Base-by-base conservation (phyloP, 305 asterid species). In the Fraxinus latifolia region DNA sequence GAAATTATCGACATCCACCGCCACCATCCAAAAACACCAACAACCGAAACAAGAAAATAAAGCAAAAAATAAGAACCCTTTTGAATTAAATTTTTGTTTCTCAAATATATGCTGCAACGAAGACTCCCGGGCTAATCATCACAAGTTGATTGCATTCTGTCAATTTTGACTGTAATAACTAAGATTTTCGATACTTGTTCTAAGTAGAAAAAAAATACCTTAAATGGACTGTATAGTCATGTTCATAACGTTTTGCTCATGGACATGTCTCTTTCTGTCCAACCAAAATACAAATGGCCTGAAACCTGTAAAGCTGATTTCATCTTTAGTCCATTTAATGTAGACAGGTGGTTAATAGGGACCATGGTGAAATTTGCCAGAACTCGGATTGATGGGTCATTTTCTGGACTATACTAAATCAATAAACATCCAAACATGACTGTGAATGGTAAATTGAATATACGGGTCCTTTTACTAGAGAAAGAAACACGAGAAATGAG, bases 231-330 rank as follows among this genome's bases (percentile, higher is more conserved):
- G 94, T 83, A 29, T 62, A 9, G 93, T 91, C 93, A 74, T 76
- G 32, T 78, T 92, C 98, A 85, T 85, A 67, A 85, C 93, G 86
- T 88, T 94, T 87, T 94, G 97, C 90, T 90, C 83, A 84, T 87
- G 85, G 93, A 87, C 23, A 50, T 77, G 96, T 94, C 94, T 67
- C 92, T 78, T 78, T 92, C 97, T 77, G 60, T 71, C 86, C 83
- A 73, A 33, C 65, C 55, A 50, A 77, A 21, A 29, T 29, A 53
- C 29, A 29, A 11, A n/a, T 33, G 72, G 55, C 47, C 47, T 23
- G 60, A 19, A 74, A 3, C 72, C 78, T 25, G 37, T 76, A 76
- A 76, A 76, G 50, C 9, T 36, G 60, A 67, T 85, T 58, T 74
- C 71, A 67, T 71, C 32, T 74, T 80, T 9, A 44, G 70, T 77